Percentiles rank a stretch among this genome's conserved stretches.
Conservation (phyloP, 2,329 filamentous ascomycete genomes). For the Coniella lustricola region DNA sequence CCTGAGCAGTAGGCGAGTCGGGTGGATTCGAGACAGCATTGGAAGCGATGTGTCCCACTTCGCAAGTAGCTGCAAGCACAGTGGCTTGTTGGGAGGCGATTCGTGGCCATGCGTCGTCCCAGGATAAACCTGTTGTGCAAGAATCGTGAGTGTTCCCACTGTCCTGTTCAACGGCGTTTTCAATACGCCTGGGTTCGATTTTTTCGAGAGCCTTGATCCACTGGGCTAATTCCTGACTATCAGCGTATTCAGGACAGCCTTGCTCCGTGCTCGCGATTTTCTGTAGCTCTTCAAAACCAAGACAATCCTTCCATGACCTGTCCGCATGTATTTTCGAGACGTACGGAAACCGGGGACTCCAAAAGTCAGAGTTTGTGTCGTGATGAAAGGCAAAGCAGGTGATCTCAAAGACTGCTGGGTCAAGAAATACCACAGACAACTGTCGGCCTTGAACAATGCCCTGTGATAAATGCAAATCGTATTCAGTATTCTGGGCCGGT, state of each 20-base stretch:
- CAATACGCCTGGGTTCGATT: slow-evolving; percentile 37
- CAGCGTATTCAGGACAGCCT: slow-evolving; percentile 39
- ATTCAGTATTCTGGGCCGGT: slow-evolving; percentile 30
- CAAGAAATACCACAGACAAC: slow-evolving; percentile 52
- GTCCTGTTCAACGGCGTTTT: slow-evolving; percentile 31
- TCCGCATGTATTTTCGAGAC: slow-evolving; percentile 74
- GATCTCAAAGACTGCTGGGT: slow-evolving; percentile 72
- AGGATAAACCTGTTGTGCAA: slow-evolving; percentile 12
- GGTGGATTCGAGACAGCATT: slow-evolving; percentile 4
- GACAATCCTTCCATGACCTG: slow-evolving; percentile 59
- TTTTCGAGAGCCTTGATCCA: slow-evolving; percentile 57
- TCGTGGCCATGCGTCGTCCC: background rate
- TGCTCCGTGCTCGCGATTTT: slow-evolving; percentile 53
- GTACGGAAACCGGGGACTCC: slow-evolving; percentile 68
- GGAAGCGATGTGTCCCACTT: background rate
- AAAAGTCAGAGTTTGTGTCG: slow-evolving; percentile 60
- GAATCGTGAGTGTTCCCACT: slow-evolving; percentile 39
- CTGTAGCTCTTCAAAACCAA: slow-evolving; percentile 66
- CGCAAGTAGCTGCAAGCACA: background rate
- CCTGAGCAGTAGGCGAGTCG: slow-evolving; percentile 3
- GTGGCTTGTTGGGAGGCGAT: background rate
- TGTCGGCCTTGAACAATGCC: slow-evolving; percentile 34
- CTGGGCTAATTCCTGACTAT: slow-evolving; percentile 52
- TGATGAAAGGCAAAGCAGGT: slow-evolving; percentile 75
- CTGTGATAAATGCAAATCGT: slow-evolving; percentile 40